Base-by-base conservation (phyloP, 192 early-diverging fungal genomes). In the Gaertneriomyces sp. region DNA sequence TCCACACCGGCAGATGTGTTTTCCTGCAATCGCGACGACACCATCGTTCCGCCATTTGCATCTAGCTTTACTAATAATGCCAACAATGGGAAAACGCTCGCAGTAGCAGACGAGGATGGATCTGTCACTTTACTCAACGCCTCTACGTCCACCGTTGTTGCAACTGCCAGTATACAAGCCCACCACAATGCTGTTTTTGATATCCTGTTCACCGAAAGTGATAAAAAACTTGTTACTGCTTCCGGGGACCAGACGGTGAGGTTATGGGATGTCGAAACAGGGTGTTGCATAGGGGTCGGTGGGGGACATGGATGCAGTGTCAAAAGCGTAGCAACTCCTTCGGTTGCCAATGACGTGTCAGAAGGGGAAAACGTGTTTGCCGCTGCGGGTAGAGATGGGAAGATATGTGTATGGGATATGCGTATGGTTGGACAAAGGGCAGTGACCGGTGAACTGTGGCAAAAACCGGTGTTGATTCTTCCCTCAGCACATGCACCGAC, bases 101-200 rank as follows among this genome's bases (percentile, higher is more conserved):
- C 89, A 5, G 77, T 90, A 4, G 85, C 82, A 4, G 85, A 87
- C 58, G 89, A 91, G 60, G 82, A 81, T 10, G 89, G 89, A 10
- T 74, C 70, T 16, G 68, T 91, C 25, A 33, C 25, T 33, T 2
- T 33, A 33, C 25, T 33, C 25, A 33, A 33, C 25, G 25, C 25
- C 25, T 33, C 25, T 2, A 33, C 25, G 2, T 33, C 25, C 25
- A 33, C 25, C 25, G 25, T 33, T 33, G 25, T 33, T 33, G 25
- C 25, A 33, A 33, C 25, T 33, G 25, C 25, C 25, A 33, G 25
- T 33, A 33, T 33, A 33, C 25, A 33, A 41, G 89, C 85, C 0
- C 93, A 96, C 52, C 69, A 79, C 39, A 92, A 91, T 72, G 85
- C 91, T 4, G 80, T 91, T n/a, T 87, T 92, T 53, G 93, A 96